Evolutionary conservation across 352 stramenopile genomes (phyloP), one percentile per base, ranked within the genome.

Genomic region (Globisporangium radiosum): DNA sequence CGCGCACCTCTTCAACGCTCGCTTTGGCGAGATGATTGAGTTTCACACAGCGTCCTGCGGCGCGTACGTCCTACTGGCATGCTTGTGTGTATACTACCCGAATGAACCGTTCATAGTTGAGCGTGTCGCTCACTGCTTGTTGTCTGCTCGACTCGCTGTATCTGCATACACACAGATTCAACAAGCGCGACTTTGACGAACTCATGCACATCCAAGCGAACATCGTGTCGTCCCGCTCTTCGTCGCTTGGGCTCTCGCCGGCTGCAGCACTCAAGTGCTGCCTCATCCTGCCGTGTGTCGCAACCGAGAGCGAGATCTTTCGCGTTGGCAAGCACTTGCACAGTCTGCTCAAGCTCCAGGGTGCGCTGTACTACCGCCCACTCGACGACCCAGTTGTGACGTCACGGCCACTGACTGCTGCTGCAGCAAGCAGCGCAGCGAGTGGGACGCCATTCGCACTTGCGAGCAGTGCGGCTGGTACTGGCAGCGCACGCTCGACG

Each of bases 271-370:
- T 90, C 10, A 88, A 87, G 25, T 92, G 82, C 54, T 90, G 82
- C 45, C 59, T 92, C 37, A 60, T 92, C 44, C 40, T 90, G 15
- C 80, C 82, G 14, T 92, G 79, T 39, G 42, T 60, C 49, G 70
- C 80, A 0, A 51, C 63, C 5, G 73, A 90, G 25, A 70, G 78
- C 9, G 81, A 91, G 51, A 90, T 92, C 17, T 82, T 90, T 43
- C 82, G 82, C 15, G 76, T 92, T 7, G 82, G 82, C 47, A 87
- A 76, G 51, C 77, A 90, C 55, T 55, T 92, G 3, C 78, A 90
- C 62, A 82, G 56, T 13, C 56, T 88, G 33, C 59, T 92, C 5
- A 90, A 88, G 56, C 56, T 92, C 0, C 65, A 74, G 15, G 77
- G 78, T 13, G 85, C 72, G 47, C 43, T 92, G 13, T 92, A 90